Conservation (phyloP, 768 basidiomycete genomes). For the Tricholoma sp. region DNA sequence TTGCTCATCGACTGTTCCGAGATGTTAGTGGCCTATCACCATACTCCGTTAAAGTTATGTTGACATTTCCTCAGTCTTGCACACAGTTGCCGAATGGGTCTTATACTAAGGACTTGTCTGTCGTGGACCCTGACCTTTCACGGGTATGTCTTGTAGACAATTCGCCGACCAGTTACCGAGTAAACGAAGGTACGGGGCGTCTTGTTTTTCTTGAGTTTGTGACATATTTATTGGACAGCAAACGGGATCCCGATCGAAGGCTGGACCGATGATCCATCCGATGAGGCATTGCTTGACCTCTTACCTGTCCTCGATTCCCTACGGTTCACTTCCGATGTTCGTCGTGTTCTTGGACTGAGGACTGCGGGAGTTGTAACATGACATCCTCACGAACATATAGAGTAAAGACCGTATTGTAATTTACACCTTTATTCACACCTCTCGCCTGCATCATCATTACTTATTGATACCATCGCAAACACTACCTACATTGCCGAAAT, state of each 20-base stretch:
- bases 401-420: slow-evolving; percentile 21
- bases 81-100: slow-evolving; percentile 88
- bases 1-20: slow-evolving; percentile 85
- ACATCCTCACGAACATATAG: slow-evolving; percentile 17
- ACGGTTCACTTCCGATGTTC: slow-evolving; percentile 93
- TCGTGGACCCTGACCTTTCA: slow-evolving; percentile 88
- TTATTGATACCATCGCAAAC: slow-evolving; percentile 29
- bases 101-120: slow-evolving; percentile 88
- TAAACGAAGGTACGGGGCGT: slow-evolving; percentile 75
- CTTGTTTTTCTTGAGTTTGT: slow-evolving; percentile 4
- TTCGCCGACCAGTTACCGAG: slow-evolving; percentile 86
- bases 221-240: slow-evolving; percentile 41
- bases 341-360: slow-evolving; percentile 77
- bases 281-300: slow-evolving; percentile 94
- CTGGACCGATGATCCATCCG: slow-evolving; percentile 96
- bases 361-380: slow-evolving; percentile 36
- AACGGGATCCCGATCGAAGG: slow-evolving; percentile 99
- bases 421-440: slow-evolving; percentile 18
- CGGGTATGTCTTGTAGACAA: slow-evolving; percentile 95
- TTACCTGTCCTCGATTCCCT: slow-evolving; percentile 94
- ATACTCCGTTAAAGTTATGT: slow-evolving; percentile 2
- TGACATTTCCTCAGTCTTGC: slow-evolving; percentile 61
- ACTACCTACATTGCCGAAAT: slow-evolving; percentile 17
- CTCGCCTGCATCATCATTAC: slow-evolving; percentile 18
- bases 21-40: slow-evolving; percentile 56